These are phyloP conservation scores for Mucor piriformis DNA, from an alignment of 371 early-diverging fungal genomes.

Conservation along the genomic window DNA sequence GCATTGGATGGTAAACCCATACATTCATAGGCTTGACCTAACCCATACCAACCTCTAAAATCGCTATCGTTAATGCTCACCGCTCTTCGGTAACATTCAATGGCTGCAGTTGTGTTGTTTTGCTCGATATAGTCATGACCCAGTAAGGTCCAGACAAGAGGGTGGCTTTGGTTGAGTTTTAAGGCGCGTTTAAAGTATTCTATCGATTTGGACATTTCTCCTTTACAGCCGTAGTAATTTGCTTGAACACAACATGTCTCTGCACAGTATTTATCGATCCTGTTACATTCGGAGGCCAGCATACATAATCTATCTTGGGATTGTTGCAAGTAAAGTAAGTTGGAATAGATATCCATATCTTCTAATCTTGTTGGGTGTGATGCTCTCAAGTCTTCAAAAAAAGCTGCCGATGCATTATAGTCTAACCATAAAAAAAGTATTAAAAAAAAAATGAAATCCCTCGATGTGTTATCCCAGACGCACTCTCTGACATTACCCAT, in stretches of 20 bases:
- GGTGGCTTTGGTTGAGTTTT: slow-evolving; percentile 75
- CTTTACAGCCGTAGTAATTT: slow-evolving; percentile 86
- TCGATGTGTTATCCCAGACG: neutral
- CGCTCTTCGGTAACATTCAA: slow-evolving; percentile 88
- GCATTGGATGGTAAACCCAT: slow-evolving; percentile 83
- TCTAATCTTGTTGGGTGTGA: slow-evolving; percentile 80
- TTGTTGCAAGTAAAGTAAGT: slow-evolving; percentile 86
- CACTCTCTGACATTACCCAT: slow-evolving; percentile 21
- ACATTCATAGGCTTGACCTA: slow-evolving; percentile 91
- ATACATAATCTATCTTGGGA: slow-evolving; percentile 70
- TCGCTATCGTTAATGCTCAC: slow-evolving; percentile 79
- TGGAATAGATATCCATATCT: slow-evolving; percentile 86
- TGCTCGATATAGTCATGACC: slow-evolving; percentile 96
- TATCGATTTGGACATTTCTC: slow-evolving; percentile 85
- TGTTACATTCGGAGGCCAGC: slow-evolving; percentile 80
- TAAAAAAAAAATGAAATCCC: neutral
- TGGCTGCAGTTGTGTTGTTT: slow-evolving; percentile 86
- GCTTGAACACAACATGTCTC: slow-evolving; percentile 90
- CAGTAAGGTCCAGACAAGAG: slow-evolving; percentile 89
- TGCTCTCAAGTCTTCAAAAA: slow-evolving; percentile 70
- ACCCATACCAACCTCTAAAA: slow-evolving; percentile 92
- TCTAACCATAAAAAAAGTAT: slow-evolving; percentile 59
- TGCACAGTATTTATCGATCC: slow-evolving; percentile 81
- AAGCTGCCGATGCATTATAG: slow-evolving; percentile 65
- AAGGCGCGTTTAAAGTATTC: slow-evolving; percentile 85